These are phyloP conservation scores for Nepenthes mirabilis DNA, from an alignment of 148 eudicot species.

Conservation along the genomic window DNA sequence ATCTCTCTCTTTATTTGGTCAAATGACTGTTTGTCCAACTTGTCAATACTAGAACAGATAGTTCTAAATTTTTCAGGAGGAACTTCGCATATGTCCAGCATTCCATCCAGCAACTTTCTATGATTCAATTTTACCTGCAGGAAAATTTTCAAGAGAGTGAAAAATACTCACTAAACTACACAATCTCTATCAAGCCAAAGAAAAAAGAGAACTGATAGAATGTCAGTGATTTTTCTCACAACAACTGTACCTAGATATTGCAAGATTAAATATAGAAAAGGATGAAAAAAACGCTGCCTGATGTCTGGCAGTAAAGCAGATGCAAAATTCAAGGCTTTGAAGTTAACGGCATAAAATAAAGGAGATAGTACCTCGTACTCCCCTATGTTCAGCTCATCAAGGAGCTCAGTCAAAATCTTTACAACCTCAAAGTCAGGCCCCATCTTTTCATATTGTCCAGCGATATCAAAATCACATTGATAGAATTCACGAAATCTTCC, in stretches of 20 bases:
- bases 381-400: constrained; percentile 78
- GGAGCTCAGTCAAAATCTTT: constrained; percentile 79
- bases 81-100: constrained; percentile 91
- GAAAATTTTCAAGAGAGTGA: not conserved
- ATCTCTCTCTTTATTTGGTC: constrained; percentile 84
- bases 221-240: not conserved
- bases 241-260: not conserved
- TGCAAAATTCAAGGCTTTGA: not conserved
- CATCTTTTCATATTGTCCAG: constrained; percentile 82
- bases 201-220: not conserved
- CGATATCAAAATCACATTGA: constrained; percentile 96
- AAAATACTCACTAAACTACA: not conserved
- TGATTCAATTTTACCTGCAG: constrained; percentile 85
- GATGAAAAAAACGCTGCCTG: not conserved
- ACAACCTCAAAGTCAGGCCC: constrained; percentile 90
- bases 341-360: not conserved
- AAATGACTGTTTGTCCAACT: constrained; percentile 89
- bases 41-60: constrained; percentile 95
- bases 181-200: not conserved
- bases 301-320: not conserved
- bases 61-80: constrained; percentile 85
- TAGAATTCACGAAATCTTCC: constrained; percentile 96
- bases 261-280: not conserved
- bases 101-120: constrained; percentile 87
- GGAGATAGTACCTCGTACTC: constrained; percentile 67